phyloP scores from a whole-genome alignment of 805 yeast genomes.

The Phaffomyces thermotolerans region DNA sequence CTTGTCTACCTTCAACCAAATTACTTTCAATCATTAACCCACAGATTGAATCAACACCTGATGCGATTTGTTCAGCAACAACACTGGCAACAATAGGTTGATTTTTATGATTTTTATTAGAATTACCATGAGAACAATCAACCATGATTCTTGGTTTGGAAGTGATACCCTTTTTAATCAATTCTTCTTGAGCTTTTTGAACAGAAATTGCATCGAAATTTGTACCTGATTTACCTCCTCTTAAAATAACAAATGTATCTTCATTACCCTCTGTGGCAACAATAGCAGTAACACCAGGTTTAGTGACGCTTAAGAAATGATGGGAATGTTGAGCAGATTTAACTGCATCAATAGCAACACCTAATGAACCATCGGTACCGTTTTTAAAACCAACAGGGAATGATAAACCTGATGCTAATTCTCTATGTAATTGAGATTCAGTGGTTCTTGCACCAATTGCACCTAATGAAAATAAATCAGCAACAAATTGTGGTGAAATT shows the following conservation, averaged over 20 bases:
- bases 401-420: conserved; percentile 90
- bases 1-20: conserved; percentile 88
- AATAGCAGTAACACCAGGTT: conserved; percentile 94
- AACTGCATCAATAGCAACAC: conserved; percentile 92
- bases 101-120: conserved; percentile 81
- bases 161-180: conserved; percentile 36
- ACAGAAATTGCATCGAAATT: conserved; percentile 79
- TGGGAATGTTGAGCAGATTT: conserved; percentile 90
- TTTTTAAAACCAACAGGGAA: conserved; percentile 98
- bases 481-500: conserved; percentile 90
- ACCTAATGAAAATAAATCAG: conserved; percentile 91
- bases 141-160: conserved; percentile 72
- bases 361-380: conserved; percentile 94
- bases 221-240: conserved; percentile 95
- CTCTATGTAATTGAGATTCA: conserved; percentile 96
- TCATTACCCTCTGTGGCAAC: conserved; percentile 92
- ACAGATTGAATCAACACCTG: conserved; percentile 70
- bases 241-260: conserved; percentile 81
- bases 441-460: conserved; percentile 99
- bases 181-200: conserved; percentile 52
- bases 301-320: conserved; percentile 90
- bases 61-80: conserved; percentile 70
- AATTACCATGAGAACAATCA: conserved; percentile 97
- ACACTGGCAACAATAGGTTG: conserved; percentile 83
- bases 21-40: conserved; percentile 97